phyloP scores from a whole-genome alignment of 129 eudicot species.

The Pseudognaphalium luteoalbum region DNA sequence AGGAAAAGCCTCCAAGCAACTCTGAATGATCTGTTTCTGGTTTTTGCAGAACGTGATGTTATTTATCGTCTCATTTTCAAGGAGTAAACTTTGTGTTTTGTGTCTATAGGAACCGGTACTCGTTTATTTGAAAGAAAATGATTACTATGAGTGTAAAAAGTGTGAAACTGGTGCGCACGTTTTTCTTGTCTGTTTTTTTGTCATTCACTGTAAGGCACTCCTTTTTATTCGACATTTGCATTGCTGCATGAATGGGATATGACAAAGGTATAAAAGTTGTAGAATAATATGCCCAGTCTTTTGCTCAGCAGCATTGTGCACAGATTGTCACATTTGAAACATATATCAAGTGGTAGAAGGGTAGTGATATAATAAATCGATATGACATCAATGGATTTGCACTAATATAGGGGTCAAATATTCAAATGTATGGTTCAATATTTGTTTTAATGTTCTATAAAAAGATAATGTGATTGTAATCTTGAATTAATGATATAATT shows the following conservation, averaged over 20 bases:
- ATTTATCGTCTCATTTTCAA: neutral
- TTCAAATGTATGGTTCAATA: neutral
- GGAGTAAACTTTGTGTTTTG: conserved; percentile 3
- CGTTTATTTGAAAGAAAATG: neutral
- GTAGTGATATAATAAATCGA: neutral
- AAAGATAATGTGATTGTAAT: no score
- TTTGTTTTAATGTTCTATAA: no score
- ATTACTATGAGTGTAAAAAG: conserved; percentile 13
- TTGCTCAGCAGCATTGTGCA: neutral
- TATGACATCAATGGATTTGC: neutral
- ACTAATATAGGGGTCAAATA: neutral
- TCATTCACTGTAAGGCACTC: neutral
- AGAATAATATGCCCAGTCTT: neutral
- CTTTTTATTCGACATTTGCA: neutral
- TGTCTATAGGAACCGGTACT: conserved; percentile 9
- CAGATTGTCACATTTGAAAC: neutral
- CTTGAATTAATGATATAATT: no score
- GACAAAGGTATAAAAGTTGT: neutral
- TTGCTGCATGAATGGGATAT: neutral
- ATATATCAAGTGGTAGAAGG: neutral
- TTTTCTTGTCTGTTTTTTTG: conserved; percentile 17
- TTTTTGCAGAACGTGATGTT: neutral
- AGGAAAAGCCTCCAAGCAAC: conserved; percentile 87
- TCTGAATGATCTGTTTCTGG: conserved; percentile 44
- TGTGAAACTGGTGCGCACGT: conserved; percentile 14